Percentiles rank a stretch among this genome's conserved stretches.
phyloP scores from a whole-genome alignment of 305 asterid species.

The Salvia sclarea region DNA sequence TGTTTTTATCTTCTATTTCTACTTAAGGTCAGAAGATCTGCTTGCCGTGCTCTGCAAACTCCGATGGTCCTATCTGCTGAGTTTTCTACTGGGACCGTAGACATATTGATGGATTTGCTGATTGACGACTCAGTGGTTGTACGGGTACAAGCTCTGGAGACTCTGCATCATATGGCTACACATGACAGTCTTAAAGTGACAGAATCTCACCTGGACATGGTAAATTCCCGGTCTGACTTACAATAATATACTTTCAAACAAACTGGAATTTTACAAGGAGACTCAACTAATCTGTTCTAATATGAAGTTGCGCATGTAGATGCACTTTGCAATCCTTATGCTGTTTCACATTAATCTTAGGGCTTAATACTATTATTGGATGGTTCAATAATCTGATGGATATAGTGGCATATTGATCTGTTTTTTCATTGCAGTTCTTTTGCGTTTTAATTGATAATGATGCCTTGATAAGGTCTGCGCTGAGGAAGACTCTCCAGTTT shows the following conservation, averaged over 20 bases:
- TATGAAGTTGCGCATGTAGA: neutral
- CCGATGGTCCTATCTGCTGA: constrained; percentile 53
- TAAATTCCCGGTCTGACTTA: constrained; percentile 35
- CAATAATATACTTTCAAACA: neutral
- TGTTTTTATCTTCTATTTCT: constrained; percentile 31
- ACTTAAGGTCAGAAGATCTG: constrained; percentile 86
- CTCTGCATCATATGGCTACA: constrained; percentile 61
- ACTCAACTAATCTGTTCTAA: constrained; percentile 9
- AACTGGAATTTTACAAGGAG: constrained; percentile 9
- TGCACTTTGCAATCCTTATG: constrained; percentile 15
- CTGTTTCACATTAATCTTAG: constrained; percentile 5
- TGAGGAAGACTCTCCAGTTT: constrained; percentile 57
- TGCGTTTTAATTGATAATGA: constrained; percentile 58
- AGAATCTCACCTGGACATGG: constrained; percentile 72
- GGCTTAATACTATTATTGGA: constrained; percentile 3
- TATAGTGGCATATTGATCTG: constrained; percentile 28
- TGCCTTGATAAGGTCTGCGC: constrained; percentile 63
- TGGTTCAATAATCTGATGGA: constrained; percentile 19
- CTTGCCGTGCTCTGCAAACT: constrained; percentile 78
- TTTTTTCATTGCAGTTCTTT: constrained; percentile 63
- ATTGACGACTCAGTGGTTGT: constrained; percentile 74
- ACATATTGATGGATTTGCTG: constrained; percentile 68
- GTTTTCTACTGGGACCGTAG: constrained; percentile 60
- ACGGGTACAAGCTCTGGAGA: constrained; percentile 71
- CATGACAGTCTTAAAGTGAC: constrained; percentile 55